phyloP scores from a whole-genome alignment of 2,329 filamentous ascomycete species.

The Pyrenophora teres region DNA sequence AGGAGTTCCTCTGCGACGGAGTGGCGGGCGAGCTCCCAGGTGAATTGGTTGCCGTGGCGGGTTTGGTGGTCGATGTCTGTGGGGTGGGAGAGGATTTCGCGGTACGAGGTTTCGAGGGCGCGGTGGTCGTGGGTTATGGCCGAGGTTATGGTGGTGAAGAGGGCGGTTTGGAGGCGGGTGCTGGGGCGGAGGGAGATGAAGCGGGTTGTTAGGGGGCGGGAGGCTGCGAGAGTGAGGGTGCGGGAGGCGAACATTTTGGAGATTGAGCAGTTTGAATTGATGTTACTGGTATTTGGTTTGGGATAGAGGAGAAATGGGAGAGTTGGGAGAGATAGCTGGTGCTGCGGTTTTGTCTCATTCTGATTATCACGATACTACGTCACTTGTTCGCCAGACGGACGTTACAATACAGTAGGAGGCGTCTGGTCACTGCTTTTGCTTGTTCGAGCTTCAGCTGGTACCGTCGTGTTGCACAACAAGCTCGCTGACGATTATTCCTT shows the following conservation, averaged over 20 bases:
- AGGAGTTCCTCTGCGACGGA: slow-evolving; percentile 57
- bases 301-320: background rate
- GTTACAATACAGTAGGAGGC: background rate
- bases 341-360: background rate
- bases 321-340: no score
- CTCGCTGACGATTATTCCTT: background rate
- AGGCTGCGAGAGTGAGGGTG: slow-evolving; percentile 6
- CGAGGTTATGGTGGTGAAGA: background rate
- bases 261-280: background rate
- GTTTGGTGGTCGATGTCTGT: slow-evolving; percentile 50
- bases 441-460: background rate
- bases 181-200: background rate
- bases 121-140: slow-evolving; percentile 50
- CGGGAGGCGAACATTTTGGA: slow-evolving; percentile 8
- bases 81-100: slow-evolving; percentile 46
- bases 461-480: background rate
- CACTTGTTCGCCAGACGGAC: slow-evolving; percentile 4
- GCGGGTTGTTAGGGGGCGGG: slow-evolving; percentile 5
- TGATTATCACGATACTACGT: background rate
- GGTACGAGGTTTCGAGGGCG: slow-evolving; percentile 50
- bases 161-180: background rate
- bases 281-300: background rate
- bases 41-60: slow-evolving; percentile 57
- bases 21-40: slow-evolving; percentile 59
- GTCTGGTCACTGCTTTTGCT: background rate